Evolutionary conservation across 768 basidiomycete genomes (phyloP).

Genomic region (Naganishia onofrii): DNA sequence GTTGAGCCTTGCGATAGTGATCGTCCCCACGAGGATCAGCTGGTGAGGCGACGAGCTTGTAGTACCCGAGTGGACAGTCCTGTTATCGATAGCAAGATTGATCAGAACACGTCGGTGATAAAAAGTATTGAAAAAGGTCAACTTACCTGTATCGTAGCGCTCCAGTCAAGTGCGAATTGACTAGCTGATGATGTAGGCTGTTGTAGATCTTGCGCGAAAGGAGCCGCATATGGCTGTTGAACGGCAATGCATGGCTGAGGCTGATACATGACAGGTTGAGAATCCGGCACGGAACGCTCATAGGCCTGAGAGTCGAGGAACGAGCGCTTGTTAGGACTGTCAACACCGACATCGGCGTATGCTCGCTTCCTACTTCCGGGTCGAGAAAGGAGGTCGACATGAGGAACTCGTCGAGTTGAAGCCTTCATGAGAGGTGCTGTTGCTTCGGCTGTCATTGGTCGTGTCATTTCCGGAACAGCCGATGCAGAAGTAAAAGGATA

Average conservation of each 20-base stretch:
- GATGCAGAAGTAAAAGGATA: not conserved
- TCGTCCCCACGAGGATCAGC: constrained; percentile 14
- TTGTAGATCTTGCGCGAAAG: not conserved
- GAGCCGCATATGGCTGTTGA: not conserved
- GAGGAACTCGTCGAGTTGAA: constrained; percentile 5
- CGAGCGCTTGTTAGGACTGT: constrained; percentile 15
- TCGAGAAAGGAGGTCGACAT: constrained; percentile 1
- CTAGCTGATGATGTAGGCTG: too few species aligned
- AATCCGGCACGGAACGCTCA: not conserved
- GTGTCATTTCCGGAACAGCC: not conserved
- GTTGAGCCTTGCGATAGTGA: constrained; percentile 20
- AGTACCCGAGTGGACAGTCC: constrained; percentile 15
- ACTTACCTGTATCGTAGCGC: constrained; percentile 4
- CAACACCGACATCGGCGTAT: not conserved
- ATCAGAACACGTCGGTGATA: not conserved
- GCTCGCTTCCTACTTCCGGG: constrained; percentile 8
- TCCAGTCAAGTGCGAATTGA: not conserved
- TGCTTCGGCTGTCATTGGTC: constrained; percentile 2
- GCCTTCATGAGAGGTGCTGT: not conserved
- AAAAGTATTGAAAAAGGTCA: not conserved
- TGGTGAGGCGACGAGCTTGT: constrained; percentile 19
- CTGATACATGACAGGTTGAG: not conserved
- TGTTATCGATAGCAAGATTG: not conserved
- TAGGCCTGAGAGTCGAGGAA: not conserved
- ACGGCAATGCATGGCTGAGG: not conserved